phyloP scores from a whole-genome alignment of 106 monocot genomes.

The Dendrobium nobile region DNA sequence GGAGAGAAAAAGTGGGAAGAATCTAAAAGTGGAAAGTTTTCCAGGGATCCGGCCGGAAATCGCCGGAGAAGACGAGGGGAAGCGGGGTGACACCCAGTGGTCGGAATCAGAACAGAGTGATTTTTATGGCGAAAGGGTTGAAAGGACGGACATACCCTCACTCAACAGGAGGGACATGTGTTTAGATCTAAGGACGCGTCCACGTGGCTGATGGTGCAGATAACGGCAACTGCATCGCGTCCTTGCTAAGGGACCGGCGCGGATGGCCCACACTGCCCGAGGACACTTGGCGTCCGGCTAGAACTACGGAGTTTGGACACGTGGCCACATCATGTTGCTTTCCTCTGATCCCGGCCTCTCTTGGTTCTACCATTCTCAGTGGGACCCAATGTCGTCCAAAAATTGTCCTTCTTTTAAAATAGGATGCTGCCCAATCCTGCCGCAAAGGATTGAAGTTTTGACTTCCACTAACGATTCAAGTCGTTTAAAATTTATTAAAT shows the following conservation, averaged over 20 bases:
- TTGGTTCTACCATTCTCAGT: not conserved
- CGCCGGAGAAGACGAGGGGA: slow-evolving; percentile 1
- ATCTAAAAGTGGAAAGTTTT: not conserved
- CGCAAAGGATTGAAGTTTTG: too few species aligned
- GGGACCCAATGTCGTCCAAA: not conserved
- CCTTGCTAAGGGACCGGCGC: not conserved
- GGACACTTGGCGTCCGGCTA: not conserved
- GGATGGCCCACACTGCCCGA: not conserved
- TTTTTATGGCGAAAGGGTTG: not conserved
- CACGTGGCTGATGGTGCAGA: not conserved
- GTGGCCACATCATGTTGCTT: not conserved
- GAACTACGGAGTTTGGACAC: not conserved
- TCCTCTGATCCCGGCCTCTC: not conserved
- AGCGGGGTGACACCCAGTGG: not conserved
- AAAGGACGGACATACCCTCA: not conserved
- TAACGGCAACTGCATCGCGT: not conserved
- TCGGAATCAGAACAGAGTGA: not conserved
- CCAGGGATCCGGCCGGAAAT: not conserved
- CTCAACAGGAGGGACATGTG: not conserved
- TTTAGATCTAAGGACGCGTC: not conserved
- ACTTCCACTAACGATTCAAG: too few species aligned
- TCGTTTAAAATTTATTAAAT: too few species aligned
- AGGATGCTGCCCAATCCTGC: too few species aligned
- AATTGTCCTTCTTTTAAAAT: not conserved
- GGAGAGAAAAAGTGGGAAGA: not conserved